Evolutionary conservation across 441 rosid species (phyloP).

Genomic region (Isatis lusitanica): DNA sequence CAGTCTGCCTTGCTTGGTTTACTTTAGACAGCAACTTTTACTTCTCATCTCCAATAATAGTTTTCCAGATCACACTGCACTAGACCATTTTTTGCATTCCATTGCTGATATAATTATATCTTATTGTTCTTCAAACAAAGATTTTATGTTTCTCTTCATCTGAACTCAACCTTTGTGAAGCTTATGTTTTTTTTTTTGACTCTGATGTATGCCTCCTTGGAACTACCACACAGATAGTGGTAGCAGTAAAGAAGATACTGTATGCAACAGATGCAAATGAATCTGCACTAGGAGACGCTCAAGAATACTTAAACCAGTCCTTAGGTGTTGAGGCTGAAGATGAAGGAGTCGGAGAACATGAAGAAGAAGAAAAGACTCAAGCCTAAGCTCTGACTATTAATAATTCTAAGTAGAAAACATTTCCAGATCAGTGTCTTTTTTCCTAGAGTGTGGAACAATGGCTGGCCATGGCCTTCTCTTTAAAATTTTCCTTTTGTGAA

Average conservation of each 20-base stretch:
- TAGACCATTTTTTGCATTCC: background rate
- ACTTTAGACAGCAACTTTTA: background rate
- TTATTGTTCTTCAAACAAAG: no score
- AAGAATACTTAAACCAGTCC: conserved; percentile 55
- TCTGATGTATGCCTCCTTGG: conserved; percentile 12
- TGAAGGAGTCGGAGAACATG: conserved; percentile 24
- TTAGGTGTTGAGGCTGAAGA: conserved; percentile 38
- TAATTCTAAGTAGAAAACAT: conserved; percentile 20
- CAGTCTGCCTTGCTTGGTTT: background rate
- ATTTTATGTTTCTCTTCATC: background rate
- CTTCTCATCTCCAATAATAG: background rate
- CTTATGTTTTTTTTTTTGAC: background rate
- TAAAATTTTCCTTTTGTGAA: background rate
- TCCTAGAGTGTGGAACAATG: conserved; percentile 7
- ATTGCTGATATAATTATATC: background rate
- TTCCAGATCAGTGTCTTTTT: background rate
- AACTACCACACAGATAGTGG: conserved; percentile 54
- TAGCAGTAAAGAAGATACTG: conserved; percentile 81
- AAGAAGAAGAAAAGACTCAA: conserved; percentile 20
- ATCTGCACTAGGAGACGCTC: conserved; percentile 83
- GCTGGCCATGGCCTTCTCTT: conserved; percentile 28
- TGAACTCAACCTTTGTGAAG: background rate
- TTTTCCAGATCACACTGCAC: background rate
- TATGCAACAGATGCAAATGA: conserved; percentile 82
- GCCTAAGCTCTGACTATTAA: conserved; percentile 22